Evolutionary conservation across 768 basidiomycete species (phyloP).

Genomic region (Postia placenta): DNA sequence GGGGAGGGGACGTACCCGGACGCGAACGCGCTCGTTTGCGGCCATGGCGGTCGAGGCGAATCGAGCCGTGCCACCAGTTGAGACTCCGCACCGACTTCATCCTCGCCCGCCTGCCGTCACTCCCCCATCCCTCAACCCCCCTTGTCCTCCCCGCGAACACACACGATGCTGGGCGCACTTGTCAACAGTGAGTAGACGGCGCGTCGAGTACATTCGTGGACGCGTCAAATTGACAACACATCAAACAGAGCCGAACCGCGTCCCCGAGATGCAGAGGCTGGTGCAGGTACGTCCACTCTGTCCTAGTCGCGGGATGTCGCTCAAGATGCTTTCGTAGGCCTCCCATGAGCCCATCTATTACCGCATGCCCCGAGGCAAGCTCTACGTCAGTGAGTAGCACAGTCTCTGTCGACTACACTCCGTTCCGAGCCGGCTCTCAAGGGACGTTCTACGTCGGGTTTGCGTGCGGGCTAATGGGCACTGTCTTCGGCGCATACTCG

Average conservation of each 20-base stretch:
- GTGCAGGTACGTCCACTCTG: conserved; percentile 50
- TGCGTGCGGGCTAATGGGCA: conserved; percentile 46
- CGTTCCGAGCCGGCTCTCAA: conserved; percentile 19
- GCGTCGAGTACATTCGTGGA: neutral
- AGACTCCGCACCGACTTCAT: conserved; percentile 24
- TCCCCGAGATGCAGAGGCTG: conserved; percentile 57
- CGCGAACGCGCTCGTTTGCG: conserved; percentile 69
- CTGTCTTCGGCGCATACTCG: conserved; percentile 42
- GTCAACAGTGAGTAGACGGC: conserved; percentile 50
- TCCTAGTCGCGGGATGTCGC: neutral
- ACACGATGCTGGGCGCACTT: conserved; percentile 52
- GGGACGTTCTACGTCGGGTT: conserved; percentile 52
- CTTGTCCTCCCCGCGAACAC: conserved; percentile 19
- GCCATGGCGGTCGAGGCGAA: conserved; percentile 35
- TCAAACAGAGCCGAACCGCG: conserved; percentile 51
- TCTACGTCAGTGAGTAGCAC: conserved; percentile 65
- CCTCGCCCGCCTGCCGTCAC: conserved; percentile 1
- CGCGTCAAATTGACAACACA: too few species aligned
- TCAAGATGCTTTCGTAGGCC: conserved; percentile 17
- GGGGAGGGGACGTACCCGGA: conserved; percentile 52
- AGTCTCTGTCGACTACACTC: neutral
- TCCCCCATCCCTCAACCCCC: conserved; percentile 2
- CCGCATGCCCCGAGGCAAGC: conserved; percentile 52
- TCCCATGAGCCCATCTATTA: conserved; percentile 50
- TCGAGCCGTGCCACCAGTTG: conserved; percentile 30